These are phyloP conservation scores for Cyberlindnera euphorbiae DNA, from an alignment of 805 yeast genomes.

Conservation along the genomic window DNA sequence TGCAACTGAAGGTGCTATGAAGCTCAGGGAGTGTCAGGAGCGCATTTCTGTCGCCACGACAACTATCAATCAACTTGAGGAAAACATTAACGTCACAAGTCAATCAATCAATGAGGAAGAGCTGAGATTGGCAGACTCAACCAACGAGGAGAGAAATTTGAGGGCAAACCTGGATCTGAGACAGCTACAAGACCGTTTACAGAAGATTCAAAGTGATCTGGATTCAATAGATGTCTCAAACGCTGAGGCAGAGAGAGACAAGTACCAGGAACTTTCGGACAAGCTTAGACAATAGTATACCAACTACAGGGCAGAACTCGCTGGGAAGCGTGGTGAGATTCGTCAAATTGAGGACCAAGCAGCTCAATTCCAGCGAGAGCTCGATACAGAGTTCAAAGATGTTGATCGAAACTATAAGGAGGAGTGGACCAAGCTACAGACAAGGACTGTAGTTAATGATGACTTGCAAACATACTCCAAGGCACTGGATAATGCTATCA, in stretches of 20 bases:
- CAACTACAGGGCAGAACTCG: slow-evolving; percentile 55
- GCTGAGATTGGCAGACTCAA: slow-evolving; percentile 47
- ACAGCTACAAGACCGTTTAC: slow-evolving; percentile 36
- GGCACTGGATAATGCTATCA: slow-evolving; percentile 88
- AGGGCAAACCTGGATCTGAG: slow-evolving; percentile 60
- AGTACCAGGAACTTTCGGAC: slow-evolving; percentile 55
- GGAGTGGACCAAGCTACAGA: slow-evolving; percentile 73
- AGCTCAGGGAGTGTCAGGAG: slow-evolving; percentile 4
- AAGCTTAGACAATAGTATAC: slow-evolving; percentile 47
- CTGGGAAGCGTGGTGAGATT: slow-evolving; percentile 81
- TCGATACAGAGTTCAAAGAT: slow-evolving; percentile 64
- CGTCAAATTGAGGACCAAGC: slow-evolving; percentile 77
- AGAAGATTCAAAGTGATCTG: slow-evolving; percentile 35
- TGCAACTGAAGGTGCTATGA: neutral
- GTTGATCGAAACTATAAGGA: slow-evolving; percentile 58
- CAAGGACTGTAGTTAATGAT: slow-evolving; percentile 68
- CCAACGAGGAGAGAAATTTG: slow-evolving; percentile 56
- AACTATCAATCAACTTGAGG: slow-evolving; percentile 23
- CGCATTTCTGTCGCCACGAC: slow-evolving; percentile 17
- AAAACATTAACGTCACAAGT: slow-evolving; percentile 25
- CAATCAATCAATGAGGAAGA: slow-evolving; percentile 31
- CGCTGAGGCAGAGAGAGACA: slow-evolving; percentile 57
- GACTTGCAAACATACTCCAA: slow-evolving; percentile 78
- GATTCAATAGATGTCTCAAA: slow-evolving; percentile 43
- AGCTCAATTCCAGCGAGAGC: slow-evolving; percentile 47